Conservation (phyloP, 2,329 filamentous ascomycete species). For the Bisporella sp. region DNA sequence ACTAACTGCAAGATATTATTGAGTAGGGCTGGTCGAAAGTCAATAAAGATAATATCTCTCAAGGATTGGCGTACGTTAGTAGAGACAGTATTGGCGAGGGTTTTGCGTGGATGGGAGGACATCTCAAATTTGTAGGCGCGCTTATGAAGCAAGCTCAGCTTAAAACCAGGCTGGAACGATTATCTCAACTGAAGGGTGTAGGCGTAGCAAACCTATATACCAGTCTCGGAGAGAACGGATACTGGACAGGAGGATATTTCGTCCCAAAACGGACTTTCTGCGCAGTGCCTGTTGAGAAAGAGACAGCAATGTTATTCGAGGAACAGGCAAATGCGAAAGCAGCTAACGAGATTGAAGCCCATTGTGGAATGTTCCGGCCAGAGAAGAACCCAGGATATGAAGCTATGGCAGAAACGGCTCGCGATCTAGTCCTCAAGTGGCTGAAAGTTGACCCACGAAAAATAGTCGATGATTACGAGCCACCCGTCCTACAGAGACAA, state of each 20-base stretch:
- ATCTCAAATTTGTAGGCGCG: constrained; percentile 80
- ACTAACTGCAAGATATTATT: too few species aligned
- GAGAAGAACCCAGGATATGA: constrained; percentile 19
- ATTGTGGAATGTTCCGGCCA: constrained; percentile 22
- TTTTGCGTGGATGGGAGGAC: constrained; percentile 71
- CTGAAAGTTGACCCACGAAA: constrained; percentile 11
- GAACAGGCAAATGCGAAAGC: constrained; percentile 17
- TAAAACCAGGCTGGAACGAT: constrained; percentile 55
- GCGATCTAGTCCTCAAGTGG: constrained; percentile 14
- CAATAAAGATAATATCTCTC: constrained; percentile 35
- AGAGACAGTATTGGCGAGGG: constrained; percentile 57
- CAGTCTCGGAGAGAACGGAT: constrained; percentile 64
- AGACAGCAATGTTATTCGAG: constrained; percentile 11
- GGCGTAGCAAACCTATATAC: constrained; percentile 72
- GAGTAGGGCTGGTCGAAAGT: constrained; percentile 24
- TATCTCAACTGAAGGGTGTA: constrained; percentile 55
- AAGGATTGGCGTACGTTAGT: constrained; percentile 50
- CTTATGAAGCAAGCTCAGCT: constrained; percentile 69
- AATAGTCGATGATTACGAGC: constrained; percentile 16
- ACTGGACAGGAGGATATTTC: constrained; percentile 52
- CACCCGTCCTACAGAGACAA: constrained; percentile 8
- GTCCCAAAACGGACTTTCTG: constrained; percentile 73
- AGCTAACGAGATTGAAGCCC: constrained; percentile 20
- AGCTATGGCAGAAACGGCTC: constrained; percentile 11
- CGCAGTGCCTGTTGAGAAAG: constrained; percentile 45